Evolutionary conservation across 495 filamentous ascomycete genomes (phyloP).

Genomic region (Terfezia claveryi): DNA sequence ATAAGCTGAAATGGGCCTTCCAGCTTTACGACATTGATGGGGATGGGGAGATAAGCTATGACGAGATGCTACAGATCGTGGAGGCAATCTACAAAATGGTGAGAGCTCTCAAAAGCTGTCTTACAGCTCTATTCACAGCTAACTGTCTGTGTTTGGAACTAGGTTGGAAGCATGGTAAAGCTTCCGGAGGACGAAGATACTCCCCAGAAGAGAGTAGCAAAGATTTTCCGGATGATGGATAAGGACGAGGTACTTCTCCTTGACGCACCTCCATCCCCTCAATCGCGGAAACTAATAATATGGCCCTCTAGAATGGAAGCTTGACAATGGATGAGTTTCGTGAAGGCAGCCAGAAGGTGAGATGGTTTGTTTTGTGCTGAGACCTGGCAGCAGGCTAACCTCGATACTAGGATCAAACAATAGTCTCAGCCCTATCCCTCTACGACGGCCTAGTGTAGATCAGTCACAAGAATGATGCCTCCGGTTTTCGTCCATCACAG

Average conservation of each 20-base stretch:
- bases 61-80: slow-evolving; percentile 96
- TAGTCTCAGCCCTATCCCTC: slow-evolving; percentile 84
- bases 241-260: slow-evolving; percentile 69
- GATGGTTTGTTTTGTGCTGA: neutral
- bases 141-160: neutral
- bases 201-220: slow-evolving; percentile 88
- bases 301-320: slow-evolving; percentile 13
- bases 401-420: slow-evolving; percentile 54
- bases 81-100: slow-evolving; percentile 99
- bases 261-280: neutral
- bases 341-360: slow-evolving; percentile 70
- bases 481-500: neutral
- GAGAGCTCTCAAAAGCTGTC: slow-evolving; percentile 6
- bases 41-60: slow-evolving; percentile 94
- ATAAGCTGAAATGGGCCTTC: slow-evolving; percentile 98
- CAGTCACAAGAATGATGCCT: slow-evolving; percentile 1
- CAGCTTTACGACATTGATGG: slow-evolving; percentile 98
- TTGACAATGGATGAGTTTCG: slow-evolving; percentile 76
- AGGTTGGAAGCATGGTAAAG: slow-evolving; percentile 99
- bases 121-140: too few species aligned
- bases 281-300: neutral
- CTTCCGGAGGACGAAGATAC: slow-evolving; percentile 96
- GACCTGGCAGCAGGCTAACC: neutral
- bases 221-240: slow-evolving; percentile 99
- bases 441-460: slow-evolving; percentile 79